Percentiles rank a stretch among this genome's conserved stretches.
These are phyloP conservation scores for Solanum acaule DNA, from an alignment of 257 asterid species.

Conservation along the genomic window DNA sequence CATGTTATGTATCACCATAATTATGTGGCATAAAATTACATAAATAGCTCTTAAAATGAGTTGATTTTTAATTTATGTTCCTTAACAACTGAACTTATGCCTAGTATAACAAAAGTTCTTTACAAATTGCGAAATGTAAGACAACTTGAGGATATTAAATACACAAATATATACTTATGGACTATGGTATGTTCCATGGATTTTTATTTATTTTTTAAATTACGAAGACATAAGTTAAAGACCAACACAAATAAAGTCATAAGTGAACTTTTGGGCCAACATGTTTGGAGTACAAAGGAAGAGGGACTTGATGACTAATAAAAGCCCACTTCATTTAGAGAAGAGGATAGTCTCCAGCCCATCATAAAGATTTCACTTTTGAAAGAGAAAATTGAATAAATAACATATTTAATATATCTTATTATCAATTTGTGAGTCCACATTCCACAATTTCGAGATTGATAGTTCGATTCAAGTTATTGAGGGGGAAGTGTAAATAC, in stretches of 20 bases:
- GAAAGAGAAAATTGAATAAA: not conserved
- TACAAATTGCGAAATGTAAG: not conserved
- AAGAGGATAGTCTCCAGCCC: not conserved
- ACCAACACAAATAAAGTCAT: not conserved
- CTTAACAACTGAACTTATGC: not conserved
- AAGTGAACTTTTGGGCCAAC: not conserved
- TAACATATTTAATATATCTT: too few relatives aligned
- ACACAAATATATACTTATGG: not conserved
- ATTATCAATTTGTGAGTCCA: too few relatives aligned
- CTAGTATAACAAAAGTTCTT: not conserved
- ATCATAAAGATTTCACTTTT: not conserved
- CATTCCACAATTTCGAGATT: too few relatives aligned
- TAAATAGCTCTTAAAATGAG: not conserved
- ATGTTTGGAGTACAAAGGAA: not conserved
- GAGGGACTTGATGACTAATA: not conserved
- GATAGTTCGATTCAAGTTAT: too few relatives aligned
- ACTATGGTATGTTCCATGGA: not conserved
- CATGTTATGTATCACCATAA: not conserved
- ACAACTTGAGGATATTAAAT: not conserved
- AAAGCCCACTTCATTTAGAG: not conserved
- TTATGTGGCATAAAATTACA: not conserved
- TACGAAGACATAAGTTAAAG: not conserved
- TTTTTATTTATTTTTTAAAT: not conserved
- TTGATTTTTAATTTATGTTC: not conserved
- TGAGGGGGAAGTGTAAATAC: too few relatives aligned